Base-by-base conservation (phyloP, 2,329 filamentous ascomycete genomes). In the Ophiognomonia clavigignenti-juglandacearum region DNA sequence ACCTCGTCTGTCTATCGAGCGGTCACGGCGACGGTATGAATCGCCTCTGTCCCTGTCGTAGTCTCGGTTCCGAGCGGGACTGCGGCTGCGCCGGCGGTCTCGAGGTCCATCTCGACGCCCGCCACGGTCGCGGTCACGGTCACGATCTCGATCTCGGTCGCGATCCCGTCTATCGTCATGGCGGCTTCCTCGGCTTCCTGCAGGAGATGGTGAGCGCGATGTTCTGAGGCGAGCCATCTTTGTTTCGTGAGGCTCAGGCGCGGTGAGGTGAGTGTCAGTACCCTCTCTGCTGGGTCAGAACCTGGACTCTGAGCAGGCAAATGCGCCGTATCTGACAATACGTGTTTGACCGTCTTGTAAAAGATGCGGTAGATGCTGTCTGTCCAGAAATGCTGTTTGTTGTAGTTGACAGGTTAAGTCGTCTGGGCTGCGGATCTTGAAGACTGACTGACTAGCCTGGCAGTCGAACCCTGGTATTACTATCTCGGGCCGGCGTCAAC, bases 181-280 rank as follows among this genome's bases (percentile, higher is more conserved):
- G 42, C 50, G 50, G 43, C 46, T 52, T 52, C 50, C 50, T 52
- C 50, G 83, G 77, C 86, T 89, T 82, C 86, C 86, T 90, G 85
- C 83, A 84, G 86, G 86, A 83, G 85, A 89, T 87, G 87, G 88
- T 91, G 87, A 92, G 86, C 87, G 78, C 72, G 78, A 79, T 74
- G 79, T 77, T 77, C 74, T 80, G 70, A 72, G 77, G 70, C 77
- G 78, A 79, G 76, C 77, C 78, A 82, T 82, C 52, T 54, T 59
- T 57, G 56, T 52, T 55, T 49, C 56, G 31, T 55, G 51, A 55
- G 60, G 60, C 59, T 61, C 59, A 60, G 59, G 60, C 59, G 60
- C 59, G 59, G 59, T 57, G 54, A 59, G 58, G 56, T 61, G 56
- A 60, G 54, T 59, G 35, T 45, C 43, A 55, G 59, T 62, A 62